A percentile compares a stretch with the other conserved stretches of the same genome.
Evolutionary conservation across 78 protist genomes (phyloP).

Genomic region (Tieghemostelium lacteum): DNA sequence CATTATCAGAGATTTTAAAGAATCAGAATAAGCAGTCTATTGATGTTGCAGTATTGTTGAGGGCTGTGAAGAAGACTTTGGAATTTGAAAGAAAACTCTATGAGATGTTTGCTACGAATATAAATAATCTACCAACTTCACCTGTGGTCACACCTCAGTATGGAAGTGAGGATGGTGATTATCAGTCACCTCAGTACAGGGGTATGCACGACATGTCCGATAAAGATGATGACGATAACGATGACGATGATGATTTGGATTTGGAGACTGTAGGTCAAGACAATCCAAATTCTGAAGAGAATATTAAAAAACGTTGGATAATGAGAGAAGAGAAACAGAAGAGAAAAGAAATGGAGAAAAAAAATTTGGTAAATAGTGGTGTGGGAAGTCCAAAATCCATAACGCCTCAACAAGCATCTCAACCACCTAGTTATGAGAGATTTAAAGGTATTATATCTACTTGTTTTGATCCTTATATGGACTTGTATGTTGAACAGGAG

Average conservation of each 20-base stretch:
- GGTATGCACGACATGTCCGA: background rate
- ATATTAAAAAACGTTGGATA: slow-evolving; percentile 32
- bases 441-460: slow-evolving; percentile 75
- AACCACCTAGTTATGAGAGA: slow-evolving; percentile 18
- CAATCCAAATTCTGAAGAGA: background rate
- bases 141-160: background rate
- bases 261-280: background rate
- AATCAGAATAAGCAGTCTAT: background rate
- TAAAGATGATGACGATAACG: background rate
- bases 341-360: slow-evolving; percentile 22
- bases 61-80: slow-evolving; percentile 60
- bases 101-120: slow-evolving; percentile 34
- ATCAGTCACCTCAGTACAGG: too few relatives aligned
- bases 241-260: background rate
- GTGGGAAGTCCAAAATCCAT: background rate
- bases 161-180: background rate
- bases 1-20: slow-evolving; percentile 15
- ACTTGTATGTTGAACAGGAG: slow-evolving; percentile 71
- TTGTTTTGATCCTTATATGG: slow-evolving; percentile 84
- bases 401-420: background rate
- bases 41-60: slow-evolving; percentile 38
- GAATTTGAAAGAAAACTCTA: slow-evolving; percentile 63
- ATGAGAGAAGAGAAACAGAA: slow-evolving; percentile 16
- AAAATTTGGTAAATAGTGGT: background rate
- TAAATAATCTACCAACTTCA: background rate